Conservation (phyloP, 257 asterid species). For the Solanum tarapatanum region DNA sequence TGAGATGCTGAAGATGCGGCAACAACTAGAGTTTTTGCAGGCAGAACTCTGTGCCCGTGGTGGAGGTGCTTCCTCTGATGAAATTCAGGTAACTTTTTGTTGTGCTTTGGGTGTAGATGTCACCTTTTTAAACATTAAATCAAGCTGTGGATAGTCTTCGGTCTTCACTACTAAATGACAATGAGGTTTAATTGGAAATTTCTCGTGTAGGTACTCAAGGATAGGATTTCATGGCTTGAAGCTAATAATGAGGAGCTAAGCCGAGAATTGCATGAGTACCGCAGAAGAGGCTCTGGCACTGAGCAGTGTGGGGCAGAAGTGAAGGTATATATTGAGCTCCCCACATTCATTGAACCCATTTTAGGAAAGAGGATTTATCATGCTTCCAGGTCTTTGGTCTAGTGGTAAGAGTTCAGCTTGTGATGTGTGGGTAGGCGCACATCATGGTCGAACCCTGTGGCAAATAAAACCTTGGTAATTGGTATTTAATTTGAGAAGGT, state of each 20-base stretch:
- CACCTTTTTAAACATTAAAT: background rate
- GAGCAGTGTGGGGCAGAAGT: slow-evolving; percentile 46
- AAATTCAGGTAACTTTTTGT: slow-evolving; percentile 56
- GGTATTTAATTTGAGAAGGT: background rate
- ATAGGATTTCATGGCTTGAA: slow-evolving; percentile 87
- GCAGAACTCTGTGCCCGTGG: slow-evolving; percentile 98
- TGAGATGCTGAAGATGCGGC: slow-evolving; percentile 98
- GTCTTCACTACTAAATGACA: background rate
- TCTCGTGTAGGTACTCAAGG: slow-evolving; percentile 67
- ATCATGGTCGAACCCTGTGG: background rate
- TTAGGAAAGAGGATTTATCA: background rate
- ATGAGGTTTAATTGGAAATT: slow-evolving; percentile 3
- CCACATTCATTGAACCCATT: background rate
- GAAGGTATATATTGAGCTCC: slow-evolving; percentile 33
- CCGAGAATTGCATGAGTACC: slow-evolving; percentile 71
- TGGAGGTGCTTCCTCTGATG: slow-evolving; percentile 79
- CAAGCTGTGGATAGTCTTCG: background rate
- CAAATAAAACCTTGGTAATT: background rate
- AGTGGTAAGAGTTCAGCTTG: background rate
- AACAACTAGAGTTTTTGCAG: slow-evolving; percentile 83
- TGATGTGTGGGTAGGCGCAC: background rate
- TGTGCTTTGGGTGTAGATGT: background rate
- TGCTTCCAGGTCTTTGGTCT: background rate
- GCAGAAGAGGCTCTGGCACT: slow-evolving; percentile 34
- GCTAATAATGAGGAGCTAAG: slow-evolving; percentile 78